phyloP scores from a whole-genome alignment of 371 early-diverging fungal species.

The Lichtheimia hyalospora region DNA sequence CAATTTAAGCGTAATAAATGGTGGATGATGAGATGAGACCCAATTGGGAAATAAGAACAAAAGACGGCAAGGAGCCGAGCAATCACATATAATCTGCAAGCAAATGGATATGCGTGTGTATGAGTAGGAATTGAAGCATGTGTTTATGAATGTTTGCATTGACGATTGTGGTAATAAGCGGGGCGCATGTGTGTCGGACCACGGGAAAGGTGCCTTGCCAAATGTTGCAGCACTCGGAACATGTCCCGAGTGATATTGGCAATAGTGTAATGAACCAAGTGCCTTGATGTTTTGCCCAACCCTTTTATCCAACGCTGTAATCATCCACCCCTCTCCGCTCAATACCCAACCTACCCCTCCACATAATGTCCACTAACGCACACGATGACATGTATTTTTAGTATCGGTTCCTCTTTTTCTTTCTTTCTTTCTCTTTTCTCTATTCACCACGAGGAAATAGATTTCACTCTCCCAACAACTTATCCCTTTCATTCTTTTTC shows the following conservation, averaged over 20 bases:
- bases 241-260: neutral
- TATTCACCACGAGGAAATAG: constrained; percentile 17
- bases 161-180: neutral
- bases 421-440: neutral
- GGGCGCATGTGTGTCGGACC: too few relatives aligned
- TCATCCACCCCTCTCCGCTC: neutral
- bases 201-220: neutral
- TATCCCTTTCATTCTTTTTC: constrained; percentile 1
- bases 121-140: neutral
- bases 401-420: neutral
- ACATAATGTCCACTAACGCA: neutral
- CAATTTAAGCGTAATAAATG: too few relatives aligned
- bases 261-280: neutral
- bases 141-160: neutral
- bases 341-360: neutral
- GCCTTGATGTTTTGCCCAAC: constrained; percentile 2
- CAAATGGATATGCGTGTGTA: neutral
- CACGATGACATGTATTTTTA: constrained; percentile 1
- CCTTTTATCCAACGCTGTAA: neutral
- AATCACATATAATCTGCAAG: neutral
- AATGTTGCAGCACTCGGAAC: constrained; percentile 4
- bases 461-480: neutral
- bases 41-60: too few relatives aligned
- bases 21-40: too few relatives aligned
- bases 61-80: too few relatives aligned